These are phyloP conservation scores for Trypanosoma lewisi DNA, from an alignment of 208 protist species.

Conservation along the genomic window DNA sequence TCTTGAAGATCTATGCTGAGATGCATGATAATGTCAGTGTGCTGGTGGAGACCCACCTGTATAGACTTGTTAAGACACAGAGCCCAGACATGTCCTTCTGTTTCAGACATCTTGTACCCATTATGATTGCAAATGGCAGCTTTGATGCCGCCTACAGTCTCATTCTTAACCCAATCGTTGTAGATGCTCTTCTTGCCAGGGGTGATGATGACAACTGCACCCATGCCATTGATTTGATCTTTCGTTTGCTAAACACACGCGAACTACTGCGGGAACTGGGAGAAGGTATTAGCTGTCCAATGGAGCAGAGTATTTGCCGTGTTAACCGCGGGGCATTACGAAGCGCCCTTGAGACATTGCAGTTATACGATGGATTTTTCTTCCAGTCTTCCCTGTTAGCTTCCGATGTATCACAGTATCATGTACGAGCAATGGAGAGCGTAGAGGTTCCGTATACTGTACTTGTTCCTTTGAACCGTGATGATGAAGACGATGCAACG, in stretches of 20 bases:
- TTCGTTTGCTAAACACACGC: conserved; percentile 61
- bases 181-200: conserved; percentile 59
- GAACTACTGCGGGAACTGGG: conserved; percentile 55
- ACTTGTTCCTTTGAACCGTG: conserved; percentile 57
- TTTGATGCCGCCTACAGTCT: conserved; percentile 43
- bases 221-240: conserved; percentile 62
- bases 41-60: conserved; percentile 74
- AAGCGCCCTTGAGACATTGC: conserved; percentile 46
- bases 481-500: conserved; percentile 45
- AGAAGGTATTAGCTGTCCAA: not conserved
- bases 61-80: conserved; percentile 64
- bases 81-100: conserved; percentile 62
- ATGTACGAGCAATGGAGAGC: conserved; percentile 24
- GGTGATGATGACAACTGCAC: conserved; percentile 26
- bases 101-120: conserved; percentile 52
- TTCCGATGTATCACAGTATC: conserved; percentile 47
- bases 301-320: conserved; percentile 26
- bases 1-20: conserved; percentile 41
- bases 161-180: conserved; percentile 44
- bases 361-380: conserved; percentile 44
- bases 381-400: conserved; percentile 63
- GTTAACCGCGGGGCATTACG: conserved; percentile 36
- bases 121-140: conserved; percentile 77
- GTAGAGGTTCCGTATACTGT: conserved; percentile 53
- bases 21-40: conserved; percentile 59